Evolutionary conservation across 805 yeast species (phyloP).

Genomic region (Starmerella apicola): DNA sequence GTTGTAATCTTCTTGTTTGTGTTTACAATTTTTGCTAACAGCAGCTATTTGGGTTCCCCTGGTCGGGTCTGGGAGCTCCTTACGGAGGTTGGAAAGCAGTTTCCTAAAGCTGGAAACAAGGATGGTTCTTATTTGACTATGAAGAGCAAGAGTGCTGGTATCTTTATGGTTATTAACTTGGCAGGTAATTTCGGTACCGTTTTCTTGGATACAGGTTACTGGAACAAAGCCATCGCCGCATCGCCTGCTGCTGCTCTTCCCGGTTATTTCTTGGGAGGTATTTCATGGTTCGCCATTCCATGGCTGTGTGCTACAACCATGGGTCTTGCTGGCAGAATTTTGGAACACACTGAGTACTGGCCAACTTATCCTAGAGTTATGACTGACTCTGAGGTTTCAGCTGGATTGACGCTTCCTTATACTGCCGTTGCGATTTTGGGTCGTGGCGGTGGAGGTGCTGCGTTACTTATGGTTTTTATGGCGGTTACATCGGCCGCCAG

Average conservation of each 20-base stretch:
- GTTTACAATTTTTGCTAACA: constrained; percentile 65
- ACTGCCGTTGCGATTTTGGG: constrained; percentile 81
- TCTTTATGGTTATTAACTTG: constrained; percentile 75
- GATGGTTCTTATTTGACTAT: constrained; percentile 82
- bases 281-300: constrained; percentile 88
- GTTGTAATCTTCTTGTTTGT: constrained; percentile 71
- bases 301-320: constrained; percentile 68
- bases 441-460: constrained; percentile 76
- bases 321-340: constrained; percentile 73
- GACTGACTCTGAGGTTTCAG: constrained; percentile 54
- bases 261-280: constrained; percentile 78
- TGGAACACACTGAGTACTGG: constrained; percentile 58
- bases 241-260: constrained; percentile 75
- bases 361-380: constrained; percentile 66
- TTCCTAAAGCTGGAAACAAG: constrained; percentile 68
- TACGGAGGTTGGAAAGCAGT: constrained; percentile 39
- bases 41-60: constrained; percentile 65
- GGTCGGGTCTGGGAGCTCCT: constrained; percentile 65
- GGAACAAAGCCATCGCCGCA: constrained; percentile 81
- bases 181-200: constrained; percentile 88
- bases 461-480: constrained; percentile 70
- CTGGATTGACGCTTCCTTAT: constrained; percentile 57
- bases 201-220: constrained; percentile 75
- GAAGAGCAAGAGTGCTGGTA: constrained; percentile 75
- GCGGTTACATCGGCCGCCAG: constrained; percentile 90